A percentile compares a stretch with the other conserved stretches of the same genome.
Conservation (phyloP, 2,329 filamentous ascomycete genomes). For the Arthrobotrys entomopaga region DNA sequence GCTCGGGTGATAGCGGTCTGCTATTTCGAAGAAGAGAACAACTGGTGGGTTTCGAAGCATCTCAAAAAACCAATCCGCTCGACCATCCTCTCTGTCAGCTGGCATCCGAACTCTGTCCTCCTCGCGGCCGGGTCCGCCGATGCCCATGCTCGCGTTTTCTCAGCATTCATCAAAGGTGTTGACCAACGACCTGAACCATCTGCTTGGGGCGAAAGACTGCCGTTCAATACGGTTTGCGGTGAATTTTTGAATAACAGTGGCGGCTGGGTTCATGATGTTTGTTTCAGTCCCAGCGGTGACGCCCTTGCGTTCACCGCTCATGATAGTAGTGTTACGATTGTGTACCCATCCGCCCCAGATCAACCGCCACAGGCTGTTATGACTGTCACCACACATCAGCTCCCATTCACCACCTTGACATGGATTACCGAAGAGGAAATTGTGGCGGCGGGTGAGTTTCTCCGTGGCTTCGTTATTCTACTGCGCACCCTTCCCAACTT, state of each 20-base stretch:
- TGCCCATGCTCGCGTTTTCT: slow-evolving; percentile 93
- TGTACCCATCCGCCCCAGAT: slow-evolving; percentile 91
- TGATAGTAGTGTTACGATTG: slow-evolving; percentile 95
- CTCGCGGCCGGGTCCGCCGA: slow-evolving; percentile 96
- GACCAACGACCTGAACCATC: slow-evolving; percentile 85
- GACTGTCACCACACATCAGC: slow-evolving; percentile 85
- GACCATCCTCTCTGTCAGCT: slow-evolving; percentile 92
- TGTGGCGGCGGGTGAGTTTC: slow-evolving; percentile 90
- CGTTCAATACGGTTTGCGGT: slow-evolving; percentile 98
- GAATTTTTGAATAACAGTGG: slow-evolving; percentile 96
- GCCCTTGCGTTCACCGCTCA: slow-evolving; percentile 94
- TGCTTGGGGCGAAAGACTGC: slow-evolving; percentile 92
- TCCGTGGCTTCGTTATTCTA: slow-evolving; percentile 59
- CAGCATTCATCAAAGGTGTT: slow-evolving; percentile 93
- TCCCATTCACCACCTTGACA: slow-evolving; percentile 91
- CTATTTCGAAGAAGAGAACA: slow-evolving; percentile 99
- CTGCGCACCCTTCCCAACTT: slow-evolving; percentile 31
- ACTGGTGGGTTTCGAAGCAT: slow-evolving; percentile 99
- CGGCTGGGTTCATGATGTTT: slow-evolving; percentile 93
- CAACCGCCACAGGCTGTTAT: slow-evolving; percentile 90
- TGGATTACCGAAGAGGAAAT: slow-evolving; percentile 95
- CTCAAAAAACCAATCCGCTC: slow-evolving; percentile 98
- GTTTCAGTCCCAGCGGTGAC: slow-evolving; percentile 90
- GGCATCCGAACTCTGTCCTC: slow-evolving; percentile 97
- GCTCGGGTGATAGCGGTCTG: slow-evolving; percentile 95